Conservation (phyloP, 2,329 filamentous ascomycete species). For the Akanthomyces uredinophilus region DNA sequence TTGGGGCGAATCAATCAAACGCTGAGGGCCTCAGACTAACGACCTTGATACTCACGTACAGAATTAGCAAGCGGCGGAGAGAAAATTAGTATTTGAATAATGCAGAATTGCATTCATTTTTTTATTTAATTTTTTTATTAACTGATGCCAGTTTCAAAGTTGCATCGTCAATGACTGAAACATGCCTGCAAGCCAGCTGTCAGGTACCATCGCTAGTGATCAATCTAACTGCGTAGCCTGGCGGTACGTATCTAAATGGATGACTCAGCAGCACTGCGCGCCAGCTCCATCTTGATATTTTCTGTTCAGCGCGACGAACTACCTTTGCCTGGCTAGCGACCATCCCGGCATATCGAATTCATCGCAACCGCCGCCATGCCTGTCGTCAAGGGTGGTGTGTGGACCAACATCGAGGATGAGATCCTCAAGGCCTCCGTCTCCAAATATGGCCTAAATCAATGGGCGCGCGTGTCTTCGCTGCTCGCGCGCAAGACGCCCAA, state of each 20-base stretch:
- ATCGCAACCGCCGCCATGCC: constrained; percentile 47
- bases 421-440: constrained; percentile 94
- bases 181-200: background rate
- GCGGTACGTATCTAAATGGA: background rate
- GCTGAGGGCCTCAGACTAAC: too few relatives aligned
- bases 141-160: background rate
- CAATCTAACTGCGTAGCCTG: background rate
- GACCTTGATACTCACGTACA: too few relatives aligned
- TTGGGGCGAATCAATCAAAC: too few relatives aligned
- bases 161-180: background rate
- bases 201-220: background rate
- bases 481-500: constrained; percentile 96
- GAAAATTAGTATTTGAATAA: background rate
- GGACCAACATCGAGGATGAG: constrained; percentile 82
- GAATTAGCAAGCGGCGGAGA: background rate
- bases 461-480: constrained; percentile 95
- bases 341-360: background rate
- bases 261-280: constrained; percentile 7
- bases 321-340: background rate
- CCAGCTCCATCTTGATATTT: constrained; percentile 12
- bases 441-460: constrained; percentile 94
- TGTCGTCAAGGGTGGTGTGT: constrained; percentile 69
- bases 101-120: background rate
- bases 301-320: constrained; percentile 4
- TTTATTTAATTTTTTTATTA: background rate